A percentile compares a stretch with the other conserved stretches of the same genome.
phyloP scores from a whole-genome alignment of 2,329 filamentous ascomycete genomes.

The Rutstroemia sp. region DNA sequence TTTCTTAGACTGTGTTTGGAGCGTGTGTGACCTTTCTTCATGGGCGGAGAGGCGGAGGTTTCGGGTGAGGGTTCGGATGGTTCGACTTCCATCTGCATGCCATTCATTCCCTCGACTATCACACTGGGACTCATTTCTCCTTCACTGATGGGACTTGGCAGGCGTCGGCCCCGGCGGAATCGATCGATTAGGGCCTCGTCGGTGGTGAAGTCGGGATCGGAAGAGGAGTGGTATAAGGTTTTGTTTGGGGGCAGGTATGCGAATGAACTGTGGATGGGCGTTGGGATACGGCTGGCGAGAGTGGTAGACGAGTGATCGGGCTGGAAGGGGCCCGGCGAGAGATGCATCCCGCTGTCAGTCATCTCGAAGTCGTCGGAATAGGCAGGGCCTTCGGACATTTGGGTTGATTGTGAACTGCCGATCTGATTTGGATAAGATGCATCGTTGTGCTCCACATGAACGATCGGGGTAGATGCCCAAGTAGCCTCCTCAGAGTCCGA shows the following conservation, averaged over 20 bases:
- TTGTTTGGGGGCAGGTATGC: slow-evolving; percentile 7
- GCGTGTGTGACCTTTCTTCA: slow-evolving; percentile 28
- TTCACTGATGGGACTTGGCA: slow-evolving; percentile 31
- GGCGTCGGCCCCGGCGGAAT: slow-evolving; percentile 22
- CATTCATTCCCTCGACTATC: slow-evolving; percentile 23
- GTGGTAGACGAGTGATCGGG: slow-evolving; percentile 21
- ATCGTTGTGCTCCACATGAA: slow-evolving; percentile 16
- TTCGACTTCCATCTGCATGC: slow-evolving; percentile 30
- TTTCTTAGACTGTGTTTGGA: slow-evolving; percentile 29
- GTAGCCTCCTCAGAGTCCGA: slow-evolving; percentile 26
- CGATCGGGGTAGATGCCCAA: slow-evolving; percentile 23
- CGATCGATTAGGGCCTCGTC: slow-evolving; percentile 19
- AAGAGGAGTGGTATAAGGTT: slow-evolving; percentile 17
- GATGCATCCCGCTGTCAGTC: slow-evolving; percentile 22
- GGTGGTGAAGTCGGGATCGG: slow-evolving; percentile 28
- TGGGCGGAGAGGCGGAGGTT: slow-evolving; percentile 18
- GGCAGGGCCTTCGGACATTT: slow-evolving; percentile 18
- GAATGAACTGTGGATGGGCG: slow-evolving; percentile 30
- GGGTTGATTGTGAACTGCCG: slow-evolving; percentile 19
- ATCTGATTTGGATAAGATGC: slow-evolving; percentile 8
- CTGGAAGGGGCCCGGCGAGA: slow-evolving; percentile 26
- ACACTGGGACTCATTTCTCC: slow-evolving; percentile 27
- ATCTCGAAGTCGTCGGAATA: slow-evolving; percentile 29
- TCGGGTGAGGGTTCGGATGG: slow-evolving; percentile 11
- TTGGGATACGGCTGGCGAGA: slow-evolving; percentile 27